These are phyloP conservation scores for Citrus mangshanensis DNA, from an alignment of 345 rosid species.

Conservation along the genomic window DNA sequence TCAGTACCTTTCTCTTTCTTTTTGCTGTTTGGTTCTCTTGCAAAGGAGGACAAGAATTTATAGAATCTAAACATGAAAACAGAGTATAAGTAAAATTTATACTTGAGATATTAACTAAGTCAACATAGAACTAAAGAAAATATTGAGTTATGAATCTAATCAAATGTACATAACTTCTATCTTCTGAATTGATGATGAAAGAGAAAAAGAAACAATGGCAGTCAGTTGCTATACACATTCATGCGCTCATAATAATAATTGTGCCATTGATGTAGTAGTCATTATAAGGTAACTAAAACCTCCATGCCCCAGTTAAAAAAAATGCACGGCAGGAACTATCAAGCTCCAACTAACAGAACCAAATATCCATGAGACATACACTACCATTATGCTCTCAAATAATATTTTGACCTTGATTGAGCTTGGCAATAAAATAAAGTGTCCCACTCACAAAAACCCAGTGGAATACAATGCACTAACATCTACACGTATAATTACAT, in stretches of 20 bases:
- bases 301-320: not conserved
- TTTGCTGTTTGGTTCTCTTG: slow-evolving; percentile 37
- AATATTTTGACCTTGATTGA: not conserved
- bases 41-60: slow-evolving; percentile 25
- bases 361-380: not conserved
- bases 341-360: not conserved
- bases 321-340: not conserved
- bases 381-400: not conserved
- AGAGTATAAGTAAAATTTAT: slow-evolving; percentile 5
- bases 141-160: not conserved
- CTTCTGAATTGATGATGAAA: not conserved
- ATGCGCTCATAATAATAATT: not conserved
- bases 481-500: not conserved
- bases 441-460: not conserved
- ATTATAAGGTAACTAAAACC: not conserved
- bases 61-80: slow-evolving; percentile 41
- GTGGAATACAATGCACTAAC: not conserved
- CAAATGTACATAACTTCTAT: not conserved
- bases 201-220: not conserved
- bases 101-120: not conserved
- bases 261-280: not conserved
- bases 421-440: not conserved
- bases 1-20: slow-evolving; percentile 73
- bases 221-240: no score
- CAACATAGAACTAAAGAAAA: not conserved